These are phyloP conservation scores for Neonothopanus nambi DNA, from an alignment of 1,284 basidiomycete species.

Conservation along the genomic window DNA sequence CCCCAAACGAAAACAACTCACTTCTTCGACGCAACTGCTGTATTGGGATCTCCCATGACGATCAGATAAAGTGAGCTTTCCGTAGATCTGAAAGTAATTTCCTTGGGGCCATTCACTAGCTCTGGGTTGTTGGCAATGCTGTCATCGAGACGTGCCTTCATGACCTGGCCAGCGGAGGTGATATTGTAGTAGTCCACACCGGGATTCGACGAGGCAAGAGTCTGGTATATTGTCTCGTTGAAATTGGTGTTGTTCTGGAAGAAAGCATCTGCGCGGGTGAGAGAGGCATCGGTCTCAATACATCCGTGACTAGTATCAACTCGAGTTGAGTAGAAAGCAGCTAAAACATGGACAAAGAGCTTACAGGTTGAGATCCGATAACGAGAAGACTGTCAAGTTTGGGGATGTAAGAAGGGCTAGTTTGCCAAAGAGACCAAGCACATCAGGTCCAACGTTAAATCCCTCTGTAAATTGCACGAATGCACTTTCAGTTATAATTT, in stretches of 20 bases:
- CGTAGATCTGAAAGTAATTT: conserved; percentile 19
- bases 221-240: conserved; percentile 21
- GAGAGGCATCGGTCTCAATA: conserved; percentile 24
- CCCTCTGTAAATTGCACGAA: conserved; percentile 9
- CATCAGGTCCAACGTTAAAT: conserved; percentile 15
- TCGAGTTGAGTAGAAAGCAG: neutral
- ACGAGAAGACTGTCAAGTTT: conserved; percentile 5
- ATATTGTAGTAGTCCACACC: conserved; percentile 24
- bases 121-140: conserved; percentile 13
- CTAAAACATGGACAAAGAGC: neutral
- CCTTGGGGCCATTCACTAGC: conserved; percentile 22
- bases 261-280: conserved; percentile 20
- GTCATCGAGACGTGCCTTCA: conserved; percentile 3
- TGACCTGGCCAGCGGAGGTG: conserved; percentile 19
- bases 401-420: conserved; percentile 17
- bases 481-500: too few relatives aligned
- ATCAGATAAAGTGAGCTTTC: conserved; percentile 21
- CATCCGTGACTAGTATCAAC: conserved; percentile 17
- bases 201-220: conserved; percentile 21
- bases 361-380: conserved; percentile 19
- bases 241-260: conserved; percentile 22
- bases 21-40: conserved; percentile 23
- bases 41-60: conserved; percentile 22
- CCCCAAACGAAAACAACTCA: conserved; percentile 2
- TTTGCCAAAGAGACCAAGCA: conserved; percentile 15